Base-by-base conservation (phyloP, 73 alveolate genomes). In the Paramecium octaurelia region DNA sequence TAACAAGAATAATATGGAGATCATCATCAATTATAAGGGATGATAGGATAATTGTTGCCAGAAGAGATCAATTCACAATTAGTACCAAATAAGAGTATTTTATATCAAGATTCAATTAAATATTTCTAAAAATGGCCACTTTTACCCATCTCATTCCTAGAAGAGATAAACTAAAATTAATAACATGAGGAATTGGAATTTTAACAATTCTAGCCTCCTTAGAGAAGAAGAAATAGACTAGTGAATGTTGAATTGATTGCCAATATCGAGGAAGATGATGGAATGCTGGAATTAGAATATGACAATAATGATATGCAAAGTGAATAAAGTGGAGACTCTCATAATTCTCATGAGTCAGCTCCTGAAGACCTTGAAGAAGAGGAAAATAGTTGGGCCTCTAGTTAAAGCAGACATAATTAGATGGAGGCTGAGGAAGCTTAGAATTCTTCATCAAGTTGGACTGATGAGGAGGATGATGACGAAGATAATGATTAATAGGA, bases 11-110 rank as follows among this genome's bases (percentile, higher is more conserved):
- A 73, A 36, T 38, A 73, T 36, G 87, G 87, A 73, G 87, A 73
- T 23, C 59, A 73, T 40, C 35, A 5, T 38, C 34, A 34, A 73
- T 36, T 73, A 21, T 14, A 73, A 35, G 87, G 87, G 1, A 73
- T 73, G 87, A 73, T 73, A 36, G 87, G 87, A 16, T 73, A 73
- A 73, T 73, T 73, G 12, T 43, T 73, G 6, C 87, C 87, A 20
- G 87, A 73, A 36, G 87, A 73, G 16, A 73, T 73, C 9, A 73
- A 73, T 35, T 20, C 60, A 3, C 12, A 73, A 73, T 73, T 73
- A 14, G 59, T 73, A 9, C 87, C 87, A 29, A 36, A 34, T 73
- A 73, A 73, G 12, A 36, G 60, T 36, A 73, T 73, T 36, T 29
- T 73, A 23, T 73, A 73, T 73, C 18, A 73, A 73, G 87, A 73